A percentile compares a stretch with the other conserved stretches of the same genome.
Evolutionary conservation across 768 basidiomycete genomes (phyloP).

Genomic region (Candolleomyces aberdarensis): DNA sequence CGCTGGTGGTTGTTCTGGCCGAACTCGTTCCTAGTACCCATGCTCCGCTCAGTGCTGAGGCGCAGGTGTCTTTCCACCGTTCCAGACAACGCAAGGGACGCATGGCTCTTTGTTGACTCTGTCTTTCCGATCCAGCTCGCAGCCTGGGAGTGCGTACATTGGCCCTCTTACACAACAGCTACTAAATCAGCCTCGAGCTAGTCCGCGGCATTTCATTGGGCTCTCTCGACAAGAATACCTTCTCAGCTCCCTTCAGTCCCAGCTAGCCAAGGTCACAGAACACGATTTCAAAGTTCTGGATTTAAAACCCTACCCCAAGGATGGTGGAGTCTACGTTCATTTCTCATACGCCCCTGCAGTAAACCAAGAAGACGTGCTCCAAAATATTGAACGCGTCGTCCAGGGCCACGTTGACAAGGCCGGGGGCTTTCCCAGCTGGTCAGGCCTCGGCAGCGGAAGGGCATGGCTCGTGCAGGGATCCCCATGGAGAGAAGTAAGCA

Average conservation of each 20-base stretch:
- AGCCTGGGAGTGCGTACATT: conserved; percentile 62
- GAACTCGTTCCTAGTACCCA: neutral
- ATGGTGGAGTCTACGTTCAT: conserved; percentile 82
- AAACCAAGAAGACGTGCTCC: conserved; percentile 34
- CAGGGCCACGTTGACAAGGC: conserved; percentile 39
- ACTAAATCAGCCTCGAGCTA: conserved; percentile 24
- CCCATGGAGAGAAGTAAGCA: conserved; percentile 76
- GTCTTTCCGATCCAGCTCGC: conserved; percentile 74
- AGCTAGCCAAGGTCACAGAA: conserved; percentile 49
- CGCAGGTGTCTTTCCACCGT: conserved; percentile 4
- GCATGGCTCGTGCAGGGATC: conserved; percentile 74
- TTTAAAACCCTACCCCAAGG: conserved; percentile 67
- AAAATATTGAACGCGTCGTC: conserved; percentile 48
- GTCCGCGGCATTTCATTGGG: conserved; percentile 64
- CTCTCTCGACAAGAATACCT: conserved; percentile 57
- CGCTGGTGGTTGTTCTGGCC: neutral
- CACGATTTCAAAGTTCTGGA: conserved; percentile 62
- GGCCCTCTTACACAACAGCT: neutral
- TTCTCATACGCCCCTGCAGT: conserved; percentile 50
- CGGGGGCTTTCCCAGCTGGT: conserved; percentile 65
- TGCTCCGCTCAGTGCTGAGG: conserved; percentile 7
- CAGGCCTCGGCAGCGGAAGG: conserved; percentile 45
- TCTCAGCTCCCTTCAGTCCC: conserved; percentile 40
- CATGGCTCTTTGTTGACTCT: conserved; percentile 72
- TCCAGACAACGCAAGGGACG: conserved; percentile 24